Conservation (phyloP, 768 basidiomycete genomes). For the Lactarius pseudohatsudake region DNA sequence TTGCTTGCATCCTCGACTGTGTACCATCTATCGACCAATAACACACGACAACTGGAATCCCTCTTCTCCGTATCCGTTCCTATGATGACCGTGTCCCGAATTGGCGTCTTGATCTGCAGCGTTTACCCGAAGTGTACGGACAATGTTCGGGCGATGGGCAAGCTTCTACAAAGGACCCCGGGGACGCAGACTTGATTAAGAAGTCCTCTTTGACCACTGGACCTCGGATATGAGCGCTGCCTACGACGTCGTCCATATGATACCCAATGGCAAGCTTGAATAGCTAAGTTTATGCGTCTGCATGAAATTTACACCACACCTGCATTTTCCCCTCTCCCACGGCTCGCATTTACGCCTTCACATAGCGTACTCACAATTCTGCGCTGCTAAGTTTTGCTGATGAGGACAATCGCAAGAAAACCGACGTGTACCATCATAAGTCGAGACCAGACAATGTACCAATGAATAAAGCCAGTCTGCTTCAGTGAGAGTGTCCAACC, state of each 20-base stretch:
- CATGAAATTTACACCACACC: conserved; percentile 65
- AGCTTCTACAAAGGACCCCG: conserved; percentile 46
- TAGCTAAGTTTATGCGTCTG: conserved; percentile 68
- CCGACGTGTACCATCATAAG: too few relatives aligned
- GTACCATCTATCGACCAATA: conserved; percentile 42
- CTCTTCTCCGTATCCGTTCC: conserved; percentile 56
- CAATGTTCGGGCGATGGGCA: conserved; percentile 58
- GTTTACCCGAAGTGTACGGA: conserved; percentile 48
- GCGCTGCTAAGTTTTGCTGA: too few relatives aligned
- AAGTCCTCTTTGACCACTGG: conserved; percentile 42
- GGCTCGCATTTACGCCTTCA: too few relatives aligned
- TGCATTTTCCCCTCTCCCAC: conserved; percentile 33
- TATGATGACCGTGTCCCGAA: conserved; percentile 52
- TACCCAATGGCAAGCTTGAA: conserved; percentile 38
- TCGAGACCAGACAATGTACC: too few relatives aligned
- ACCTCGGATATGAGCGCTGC: conserved; percentile 59
- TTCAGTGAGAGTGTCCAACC: too few relatives aligned
- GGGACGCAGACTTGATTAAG: conserved; percentile 38
- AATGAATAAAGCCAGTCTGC: too few relatives aligned
- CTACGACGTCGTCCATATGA: conserved; percentile 53
- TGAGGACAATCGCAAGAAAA: too few relatives aligned
- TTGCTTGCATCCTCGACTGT: conserved; percentile 52
- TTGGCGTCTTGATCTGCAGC: conserved; percentile 41
- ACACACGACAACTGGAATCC: conserved; percentile 40
- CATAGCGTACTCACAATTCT: too few relatives aligned